Conservation (phyloP, 306 rosid species). For the Rubus parviflorus region DNA sequence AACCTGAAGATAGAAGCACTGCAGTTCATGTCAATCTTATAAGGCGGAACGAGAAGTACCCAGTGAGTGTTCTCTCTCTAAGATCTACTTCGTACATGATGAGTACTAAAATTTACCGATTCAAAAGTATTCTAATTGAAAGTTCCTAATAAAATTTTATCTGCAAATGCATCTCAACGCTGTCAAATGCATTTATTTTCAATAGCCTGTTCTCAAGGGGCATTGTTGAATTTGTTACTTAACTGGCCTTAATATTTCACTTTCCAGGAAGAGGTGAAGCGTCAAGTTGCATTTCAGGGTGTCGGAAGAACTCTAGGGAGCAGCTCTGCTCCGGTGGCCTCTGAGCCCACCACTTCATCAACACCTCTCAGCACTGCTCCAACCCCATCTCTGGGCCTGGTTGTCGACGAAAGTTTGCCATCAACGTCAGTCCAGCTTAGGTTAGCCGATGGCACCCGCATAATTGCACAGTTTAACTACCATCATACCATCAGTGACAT, state of each 20-base stretch:
- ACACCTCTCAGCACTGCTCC: slow-evolving; percentile 41
- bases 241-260: not conserved
- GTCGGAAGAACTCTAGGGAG: slow-evolving; percentile 94
- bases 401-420: slow-evolving; percentile 76
- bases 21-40: slow-evolving; percentile 84
- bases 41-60: slow-evolving; percentile 76
- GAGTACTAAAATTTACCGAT: not conserved
- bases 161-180: slow-evolving; percentile 4
- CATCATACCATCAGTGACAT: slow-evolving; percentile 63
- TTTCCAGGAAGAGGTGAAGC: slow-evolving; percentile 75
- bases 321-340: slow-evolving; percentile 56
- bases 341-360: slow-evolving; percentile 41
- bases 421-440: slow-evolving; percentile 82
- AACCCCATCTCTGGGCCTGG: slow-evolving; percentile 41
- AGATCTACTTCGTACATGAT: not conserved
- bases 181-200: not conserved
- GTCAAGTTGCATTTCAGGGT: slow-evolving; percentile 70
- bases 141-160: not conserved
- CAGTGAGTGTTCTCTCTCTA: slow-evolving; percentile 54
- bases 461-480: slow-evolving; percentile 64
- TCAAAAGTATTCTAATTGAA: slow-evolving; percentile 6
- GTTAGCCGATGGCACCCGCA: slow-evolving; percentile 90
- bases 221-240: not conserved
- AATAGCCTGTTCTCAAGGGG: not conserved
- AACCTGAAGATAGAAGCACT: slow-evolving; percentile 76